Evolutionary conservation across 2,329 filamentous ascomycete genomes (phyloP), one percentile per base, ranked within the genome.

Genomic region (Penicillium occitanis): DNA sequence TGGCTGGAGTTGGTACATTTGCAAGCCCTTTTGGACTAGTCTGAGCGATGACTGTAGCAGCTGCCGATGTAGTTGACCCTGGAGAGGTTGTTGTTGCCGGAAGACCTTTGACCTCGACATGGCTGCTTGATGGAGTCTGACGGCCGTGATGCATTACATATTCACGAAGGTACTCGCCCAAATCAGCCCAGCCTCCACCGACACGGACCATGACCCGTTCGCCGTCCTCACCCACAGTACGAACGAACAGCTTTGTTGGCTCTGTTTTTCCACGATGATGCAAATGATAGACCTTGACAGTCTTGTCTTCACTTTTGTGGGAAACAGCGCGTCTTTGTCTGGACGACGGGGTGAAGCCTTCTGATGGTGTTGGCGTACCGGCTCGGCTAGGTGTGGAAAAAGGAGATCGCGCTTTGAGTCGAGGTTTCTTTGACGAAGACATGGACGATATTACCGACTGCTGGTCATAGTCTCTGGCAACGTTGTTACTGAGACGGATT

Each of bases 151-250:
- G 95, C 67, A 89, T 88, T 7, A 93, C 93, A 73, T 97, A 99
- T 76, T 97, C 92, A 71, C 93, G 90, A 50, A 99, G 84, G 74
- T 97, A 99, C 77, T 98, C 95, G 44, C 91, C 94, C 22, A 99
- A 83, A 77, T 99, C 95, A 14, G 93, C 93, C 95, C 95, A 99
- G n/a, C 95, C 95, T 67, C 95, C 95, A 13, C 95, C 95, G 13
- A 99, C 94, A 42, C 95, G 91, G 7, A 99, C 95, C 95, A 99
- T 98, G 68, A 98, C 93, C 61, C 95, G 88, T 77, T 98, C 93
- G 17, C 91, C 92, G 65, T 88, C 85, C 76, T 97, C 93, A 60
- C 95, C 95, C 2, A 99, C 93, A 1, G 93, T 89, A 17, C 95
- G 90, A 62, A 99, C 93, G 73, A 96, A 96, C 5, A 99, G 86